Base-by-base conservation (phyloP, 768 basidiomycete species). In the Asterophora parasitica region DNA sequence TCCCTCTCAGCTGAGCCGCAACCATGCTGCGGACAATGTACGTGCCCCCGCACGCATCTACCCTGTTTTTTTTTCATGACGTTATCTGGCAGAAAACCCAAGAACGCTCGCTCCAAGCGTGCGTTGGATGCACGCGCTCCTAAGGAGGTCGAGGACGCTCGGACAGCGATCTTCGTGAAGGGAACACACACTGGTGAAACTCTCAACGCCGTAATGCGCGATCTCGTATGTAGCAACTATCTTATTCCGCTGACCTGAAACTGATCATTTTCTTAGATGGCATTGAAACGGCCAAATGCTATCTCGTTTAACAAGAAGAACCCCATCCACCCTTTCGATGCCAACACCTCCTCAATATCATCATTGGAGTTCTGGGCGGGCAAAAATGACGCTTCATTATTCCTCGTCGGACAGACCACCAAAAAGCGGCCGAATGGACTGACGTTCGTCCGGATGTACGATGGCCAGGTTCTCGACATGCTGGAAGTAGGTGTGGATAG, bases 271-370 rank as follows among this genome's bases (percentile, higher is more conserved):
- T 19, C 26, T 13, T 46, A 96, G 94, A 93, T 94, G 84, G 83
- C 90, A 2, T 77, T 98, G 51, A 98, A 98, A 66, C 85, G 88
- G 48, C 95, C 96, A 0, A 56, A 95, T 59, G 85, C 85, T 0
- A 87, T 98, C 51, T 80, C 91, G 10, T 99, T 98, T 70, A 88
- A 86, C 38, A 96, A 94, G 65, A 95, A 96, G 67, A 98, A 98
- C 63, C 63, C 69, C 19, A 79, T 98, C 9, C 84, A 86, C 33
- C 96, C 96, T 4, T 98, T 99, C 61, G 95, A 98, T 57, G 76
- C 88, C 48, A 61, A 77, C 16, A 68, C 83, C 3, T 61, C 58
- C 17, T 69, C 69, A 40, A 58, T 60, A 41, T 64, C 71, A 1
- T 91, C 92, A 1, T 73, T 99, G 27, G 91, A 90, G 55, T 98